Evolutionary conservation across 305 asterid species (phyloP).

Genomic region (Andrographis paniculata): DNA sequence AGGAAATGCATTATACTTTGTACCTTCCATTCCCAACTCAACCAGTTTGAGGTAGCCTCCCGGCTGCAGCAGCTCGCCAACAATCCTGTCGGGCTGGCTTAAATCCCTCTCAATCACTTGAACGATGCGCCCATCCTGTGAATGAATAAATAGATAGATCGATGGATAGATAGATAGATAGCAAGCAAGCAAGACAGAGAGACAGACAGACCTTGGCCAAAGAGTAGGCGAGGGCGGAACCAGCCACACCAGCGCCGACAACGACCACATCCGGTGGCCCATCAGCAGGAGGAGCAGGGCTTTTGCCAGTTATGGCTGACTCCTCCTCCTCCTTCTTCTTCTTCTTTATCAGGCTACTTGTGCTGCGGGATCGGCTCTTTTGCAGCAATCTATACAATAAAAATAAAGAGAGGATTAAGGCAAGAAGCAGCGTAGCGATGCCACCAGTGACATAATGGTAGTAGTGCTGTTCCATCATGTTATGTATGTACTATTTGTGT

Average conservation of each 20-base stretch:
- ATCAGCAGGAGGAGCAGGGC: conserved; percentile 13
- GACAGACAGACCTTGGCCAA: conserved; percentile 31
- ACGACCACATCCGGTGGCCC: conserved; percentile 39
- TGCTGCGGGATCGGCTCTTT: conserved; percentile 6
- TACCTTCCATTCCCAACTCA: conserved; percentile 48
- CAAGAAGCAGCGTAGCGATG: conserved; percentile 22
- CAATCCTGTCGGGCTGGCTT: conserved; percentile 43
- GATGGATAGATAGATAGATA: neutral
- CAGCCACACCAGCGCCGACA: conserved; percentile 54
- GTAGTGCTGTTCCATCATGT: conserved; percentile 26
- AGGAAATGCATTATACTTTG: neutral
- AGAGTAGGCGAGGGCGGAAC: conserved; percentile 42
- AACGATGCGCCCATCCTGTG: conserved; percentile 38
- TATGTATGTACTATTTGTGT: conserved; percentile 6
- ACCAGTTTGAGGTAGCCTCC: conserved; percentile 46
- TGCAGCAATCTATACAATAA: conserved; percentile 17
- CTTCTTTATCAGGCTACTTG: conserved; percentile 9
- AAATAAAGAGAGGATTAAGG: conserved; percentile 15
- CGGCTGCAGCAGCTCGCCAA: conserved; percentile 49
- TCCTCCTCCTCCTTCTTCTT: too few species aligned
- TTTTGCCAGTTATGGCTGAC: too few species aligned
- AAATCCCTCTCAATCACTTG: conserved; percentile 49
- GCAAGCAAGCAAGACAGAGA: neutral
- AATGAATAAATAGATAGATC: neutral
- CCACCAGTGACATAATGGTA: conserved; percentile 27